Percentiles rank a stretch among this genome's conserved stretches.
Evolutionary conservation across 305 asterid genomes (phyloP).

Genomic region (Fraxinus floribunda): DNA sequence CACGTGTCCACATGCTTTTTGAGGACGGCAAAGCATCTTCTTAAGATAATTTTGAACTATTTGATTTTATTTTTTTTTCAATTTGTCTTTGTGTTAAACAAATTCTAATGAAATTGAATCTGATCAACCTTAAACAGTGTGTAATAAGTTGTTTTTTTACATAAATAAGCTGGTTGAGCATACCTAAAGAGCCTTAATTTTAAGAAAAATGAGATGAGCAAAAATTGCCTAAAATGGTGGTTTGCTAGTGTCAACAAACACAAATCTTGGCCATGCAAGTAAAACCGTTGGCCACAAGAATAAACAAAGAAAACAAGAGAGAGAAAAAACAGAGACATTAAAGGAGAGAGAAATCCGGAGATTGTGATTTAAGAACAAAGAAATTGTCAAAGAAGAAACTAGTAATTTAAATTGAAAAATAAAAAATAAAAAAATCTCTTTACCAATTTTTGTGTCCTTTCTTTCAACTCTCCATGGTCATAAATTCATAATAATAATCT

Average conservation of each 20-base stretch:
- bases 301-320: constrained; percentile 16
- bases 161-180: background rate
- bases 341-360: background rate
- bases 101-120: constrained; percentile 17
- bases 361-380: constrained; percentile 19
- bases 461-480: background rate
- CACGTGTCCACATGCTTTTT: background rate
- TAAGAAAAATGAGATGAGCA: constrained; percentile 34
- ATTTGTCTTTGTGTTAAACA: constrained; percentile 5
- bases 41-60: background rate
- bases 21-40: background rate
- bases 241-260: constrained; percentile 32
- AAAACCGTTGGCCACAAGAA: constrained; percentile 33
- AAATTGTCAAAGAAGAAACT: constrained; percentile 29
- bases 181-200: background rate
- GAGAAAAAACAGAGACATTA: constrained; percentile 8
- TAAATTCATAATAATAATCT: constrained; percentile 29
- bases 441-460: background rate
- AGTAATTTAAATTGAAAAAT: constrained; percentile 20
- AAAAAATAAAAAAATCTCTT: background rate
- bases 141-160: too few relatives aligned
- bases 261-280: constrained; percentile 40
- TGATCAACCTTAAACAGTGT: background rate
- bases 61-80: too few relatives aligned
- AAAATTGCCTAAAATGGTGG: constrained; percentile 53